Percentiles rank a stretch among this genome's conserved stretches.
phyloP scores from a whole-genome alignment of 2,329 filamentous ascomycete genomes.

The Thermothelomyces thermophilus region DNA sequence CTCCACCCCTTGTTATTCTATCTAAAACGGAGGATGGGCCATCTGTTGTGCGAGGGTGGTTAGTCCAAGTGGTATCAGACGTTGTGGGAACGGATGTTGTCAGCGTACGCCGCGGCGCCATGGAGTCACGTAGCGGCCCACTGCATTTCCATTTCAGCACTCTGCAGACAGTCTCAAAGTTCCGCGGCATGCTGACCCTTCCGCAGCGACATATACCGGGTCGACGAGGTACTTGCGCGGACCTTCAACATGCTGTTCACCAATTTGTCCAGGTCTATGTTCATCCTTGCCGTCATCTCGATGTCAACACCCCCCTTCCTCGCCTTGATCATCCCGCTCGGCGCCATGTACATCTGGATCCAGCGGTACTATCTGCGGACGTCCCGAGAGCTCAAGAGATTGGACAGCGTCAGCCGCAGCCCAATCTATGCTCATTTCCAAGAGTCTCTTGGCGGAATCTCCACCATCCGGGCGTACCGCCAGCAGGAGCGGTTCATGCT shows the following conservation, averaged over 20 bases:
- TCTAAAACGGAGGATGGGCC: slow-evolving; percentile 15
- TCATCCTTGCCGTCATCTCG: slow-evolving; percentile 83
- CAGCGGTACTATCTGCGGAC: slow-evolving; percentile 96
- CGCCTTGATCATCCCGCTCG: slow-evolving; percentile 72
- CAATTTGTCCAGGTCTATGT: slow-evolving; percentile 66
- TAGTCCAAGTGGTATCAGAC: slow-evolving; percentile 19
- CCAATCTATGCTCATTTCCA: slow-evolving; percentile 99
- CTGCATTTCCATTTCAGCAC: slow-evolving; percentile 8
- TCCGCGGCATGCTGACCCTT: slow-evolving; percentile 25
- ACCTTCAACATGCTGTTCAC: slow-evolving; percentile 96
- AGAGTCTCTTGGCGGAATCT: slow-evolving; percentile 87
- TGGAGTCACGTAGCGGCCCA: slow-evolving; percentile 10
- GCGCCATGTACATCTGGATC: slow-evolving; percentile 79
- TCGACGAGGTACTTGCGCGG: slow-evolving; percentile 89
- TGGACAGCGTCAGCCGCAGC: slow-evolving; percentile 91
- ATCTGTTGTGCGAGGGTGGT: slow-evolving; percentile 7
- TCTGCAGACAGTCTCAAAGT: slow-evolving; percentile 9
- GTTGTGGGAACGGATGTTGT: slow-evolving; percentile 8
- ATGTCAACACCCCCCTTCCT: slow-evolving; percentile 74
- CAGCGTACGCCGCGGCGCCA: slow-evolving; percentile 10
- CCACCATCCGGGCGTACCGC: slow-evolving; percentile 89
- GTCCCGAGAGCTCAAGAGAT: slow-evolving; percentile 88
- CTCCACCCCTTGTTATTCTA: too few relatives aligned
- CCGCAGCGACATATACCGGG: slow-evolving; percentile 64
- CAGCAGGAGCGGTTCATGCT: slow-evolving; percentile 81